These are phyloP conservation scores for Trichoderma koningii DNA, from an alignment of 2,329 filamentous ascomycete genomes.

Conservation along the genomic window DNA sequence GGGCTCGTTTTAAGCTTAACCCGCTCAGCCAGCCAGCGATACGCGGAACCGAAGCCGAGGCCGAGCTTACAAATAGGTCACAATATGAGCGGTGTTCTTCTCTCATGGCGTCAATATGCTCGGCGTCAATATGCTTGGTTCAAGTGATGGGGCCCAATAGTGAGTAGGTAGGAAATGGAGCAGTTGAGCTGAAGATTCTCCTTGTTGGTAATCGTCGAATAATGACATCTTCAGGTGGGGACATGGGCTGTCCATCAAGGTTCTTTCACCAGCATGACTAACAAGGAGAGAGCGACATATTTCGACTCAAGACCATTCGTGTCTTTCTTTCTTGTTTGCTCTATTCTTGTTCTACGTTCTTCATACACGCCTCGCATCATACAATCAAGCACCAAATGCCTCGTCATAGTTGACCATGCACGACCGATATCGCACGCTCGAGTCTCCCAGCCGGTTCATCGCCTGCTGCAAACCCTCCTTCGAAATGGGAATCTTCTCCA, in stretches of 20 bases:
- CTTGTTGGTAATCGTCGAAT: neutral
- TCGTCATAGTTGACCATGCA: constrained; percentile 72
- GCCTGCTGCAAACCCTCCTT: constrained; percentile 70
- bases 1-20: constrained; percentile 11
- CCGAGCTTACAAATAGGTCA: neutral
- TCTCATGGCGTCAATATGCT: too few relatives aligned
- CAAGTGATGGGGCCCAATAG: too few relatives aligned
- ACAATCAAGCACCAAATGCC: constrained; percentile 57
- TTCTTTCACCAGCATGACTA: neutral
- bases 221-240: neutral
- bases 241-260: constrained; percentile 5
- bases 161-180: too few relatives aligned
- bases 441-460: constrained; percentile 68
- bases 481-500: constrained; percentile 73
- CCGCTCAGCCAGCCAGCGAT: neutral
- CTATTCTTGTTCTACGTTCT: neutral
- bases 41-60: neutral
- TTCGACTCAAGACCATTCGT: neutral
- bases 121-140: too few relatives aligned
- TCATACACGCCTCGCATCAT: neutral
- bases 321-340: neutral
- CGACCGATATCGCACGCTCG: constrained; percentile 74
- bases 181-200: too few relatives aligned
- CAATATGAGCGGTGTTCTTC: too few relatives aligned
- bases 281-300: neutral